Evolutionary conservation across 495 filamentous ascomycete genomes (phyloP).

Genomic region (Aspergillus nanangensis): DNA sequence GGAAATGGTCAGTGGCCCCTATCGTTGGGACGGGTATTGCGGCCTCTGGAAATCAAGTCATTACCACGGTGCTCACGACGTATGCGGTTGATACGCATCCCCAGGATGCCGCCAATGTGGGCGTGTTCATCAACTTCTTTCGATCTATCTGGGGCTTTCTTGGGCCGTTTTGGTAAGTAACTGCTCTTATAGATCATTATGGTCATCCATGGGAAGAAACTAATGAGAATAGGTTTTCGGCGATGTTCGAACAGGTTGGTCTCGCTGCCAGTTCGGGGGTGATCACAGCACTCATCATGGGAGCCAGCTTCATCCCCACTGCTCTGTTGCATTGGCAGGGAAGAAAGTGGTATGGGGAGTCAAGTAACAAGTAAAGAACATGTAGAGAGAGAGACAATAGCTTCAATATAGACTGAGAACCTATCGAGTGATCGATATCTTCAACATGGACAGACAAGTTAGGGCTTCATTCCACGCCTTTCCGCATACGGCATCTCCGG

Average conservation of each 20-base stretch:
- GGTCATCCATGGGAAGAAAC: background rate
- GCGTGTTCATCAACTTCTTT: conserved; percentile 55
- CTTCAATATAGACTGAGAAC: no score
- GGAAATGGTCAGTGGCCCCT: conserved; percentile 44
- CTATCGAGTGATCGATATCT: no score
- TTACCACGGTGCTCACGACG: conserved; percentile 53
- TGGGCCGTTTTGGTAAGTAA: conserved; percentile 50
- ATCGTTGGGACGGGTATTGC: conserved; percentile 48
- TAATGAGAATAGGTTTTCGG: conserved; percentile 33
- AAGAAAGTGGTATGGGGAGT: conserved; percentile 6
- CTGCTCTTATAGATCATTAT: background rate
- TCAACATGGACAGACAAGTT: no score
- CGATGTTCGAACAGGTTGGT: conserved; percentile 46
- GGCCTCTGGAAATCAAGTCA: conserved; percentile 51
- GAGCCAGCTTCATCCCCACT: conserved; percentile 40
- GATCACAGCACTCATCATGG: conserved; percentile 36
- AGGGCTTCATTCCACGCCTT: no score
- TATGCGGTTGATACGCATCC: conserved; percentile 54
- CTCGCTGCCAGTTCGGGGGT: conserved; percentile 41
- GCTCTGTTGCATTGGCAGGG: conserved; percentile 34
- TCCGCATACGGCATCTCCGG: no score
- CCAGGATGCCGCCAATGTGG: conserved; percentile 44
- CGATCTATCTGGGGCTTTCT: conserved; percentile 56
- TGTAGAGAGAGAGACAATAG: no score
- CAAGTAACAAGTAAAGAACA: no score